Conservation (phyloP, 106 monocot genomes). For the Platanthera guangdongensis region DNA sequence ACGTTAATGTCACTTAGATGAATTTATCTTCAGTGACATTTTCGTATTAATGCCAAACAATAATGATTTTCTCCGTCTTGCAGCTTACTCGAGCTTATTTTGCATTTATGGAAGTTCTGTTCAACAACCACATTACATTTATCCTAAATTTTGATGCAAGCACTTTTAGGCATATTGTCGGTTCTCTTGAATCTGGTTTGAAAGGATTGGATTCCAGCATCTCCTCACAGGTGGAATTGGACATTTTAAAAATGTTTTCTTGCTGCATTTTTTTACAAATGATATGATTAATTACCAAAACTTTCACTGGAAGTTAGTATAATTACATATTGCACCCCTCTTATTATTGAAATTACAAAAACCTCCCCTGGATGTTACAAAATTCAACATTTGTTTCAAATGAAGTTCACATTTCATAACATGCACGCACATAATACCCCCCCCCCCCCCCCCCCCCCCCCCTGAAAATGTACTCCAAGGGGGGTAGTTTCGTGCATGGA, state of each 20-base stretch:
- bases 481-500: too few species aligned
- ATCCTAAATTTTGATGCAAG: conserved; percentile 72
- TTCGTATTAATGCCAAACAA: conserved; percentile 1
- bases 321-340: too few species aligned
- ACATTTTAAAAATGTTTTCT: background rate
- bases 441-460: too few species aligned
- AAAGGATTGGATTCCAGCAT: conserved; percentile 80
- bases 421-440: too few species aligned
- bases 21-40: background rate
- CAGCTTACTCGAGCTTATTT: conserved; percentile 92
- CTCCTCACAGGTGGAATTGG: conserved; percentile 72
- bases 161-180: conserved; percentile 87
- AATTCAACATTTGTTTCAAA: too few species aligned
- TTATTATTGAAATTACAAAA: too few species aligned
- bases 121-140: conserved; percentile 72
- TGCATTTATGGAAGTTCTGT: conserved; percentile 81
- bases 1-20: background rate
- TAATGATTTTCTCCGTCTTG: conserved; percentile 9
- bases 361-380: too few species aligned
- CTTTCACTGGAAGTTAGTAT: too few species aligned
- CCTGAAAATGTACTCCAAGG: too few species aligned
- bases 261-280: background rate
- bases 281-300: too few species aligned
- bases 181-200: conserved; percentile 93
- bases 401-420: too few species aligned